Evolutionary conservation across 176 grass and related monocot genomes (phyloP), one percentile per base, ranked within the genome.

Genomic region (Phragmites australis): DNA sequence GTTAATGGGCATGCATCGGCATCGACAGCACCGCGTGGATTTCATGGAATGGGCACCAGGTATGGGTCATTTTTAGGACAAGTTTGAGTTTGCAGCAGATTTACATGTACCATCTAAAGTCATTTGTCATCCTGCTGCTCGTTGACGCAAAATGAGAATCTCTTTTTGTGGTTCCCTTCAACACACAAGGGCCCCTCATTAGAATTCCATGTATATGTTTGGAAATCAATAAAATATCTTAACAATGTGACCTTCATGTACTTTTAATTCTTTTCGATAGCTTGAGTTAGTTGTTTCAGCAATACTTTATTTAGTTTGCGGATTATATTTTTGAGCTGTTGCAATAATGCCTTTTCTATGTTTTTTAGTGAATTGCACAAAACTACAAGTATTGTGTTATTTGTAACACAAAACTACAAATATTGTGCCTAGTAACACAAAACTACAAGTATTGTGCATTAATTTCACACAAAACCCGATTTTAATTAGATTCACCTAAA

Each of bases 11-110:
- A 94, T 94, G 91, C 94, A 97, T 68, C 75, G 89, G 10, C 87
- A 92, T 74, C 86, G 94, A 39, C 87, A 97, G 26, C 94, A 97
- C 52, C 79, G 89, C 2, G 26, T 94, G 52, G 94, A 94, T 90
- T 97, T 84, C 92, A 92, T 97, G 94, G 94, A 97, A 54, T 97
- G 92, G 94, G 92, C 91, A 31, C 95, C 95, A 83, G 94, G 93
- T 96, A 86, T 31, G 48, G 51, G 45, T 81, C 11, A 43, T 77
- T 77, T 70, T 50, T 46, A 11, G 49, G 17, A n/a, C 29, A 19
- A 65, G 11, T 19, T 31, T 59, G 44, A 21, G 14, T 73, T 39
- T 77, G 40, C 25, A 22, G 59, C 2, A 44, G 51, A 45, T 63
- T 47, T 29, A 48, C 3, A 34, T 31, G 37, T 62, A 55, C 1